Base-by-base conservation (phyloP, 306 rosid species). In the Trifolium fragiferum region DNA sequence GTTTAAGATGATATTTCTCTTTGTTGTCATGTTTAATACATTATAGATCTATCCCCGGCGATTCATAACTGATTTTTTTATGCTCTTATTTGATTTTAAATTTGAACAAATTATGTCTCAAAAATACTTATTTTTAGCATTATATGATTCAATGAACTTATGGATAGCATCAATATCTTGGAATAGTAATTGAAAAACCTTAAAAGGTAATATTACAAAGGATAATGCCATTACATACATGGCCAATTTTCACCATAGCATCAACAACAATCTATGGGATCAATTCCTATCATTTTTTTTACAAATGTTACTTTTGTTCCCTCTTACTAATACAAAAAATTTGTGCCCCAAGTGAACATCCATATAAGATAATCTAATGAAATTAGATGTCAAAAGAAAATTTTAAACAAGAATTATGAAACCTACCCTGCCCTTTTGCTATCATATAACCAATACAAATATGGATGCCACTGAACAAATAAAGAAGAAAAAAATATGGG, bases 391-490 rank as follows among this genome's bases (percentile, higher is more conserved):
- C 27, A 72, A 69, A 83, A 74, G 37, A 82, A 37, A 62, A 53
- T 62, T 63, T 81, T 81, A 12, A 74, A 79, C 73, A 73, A 41
- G 47, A 72, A 64, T 62, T 67, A 60, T 72, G 75, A 67, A 76
- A 80, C 81, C 89, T 86, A 83, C 79, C 84, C 76, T 68, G 83
- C 80, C 75, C 70, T 80, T 66, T 50, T 76, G 61, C 84, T 81
- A 82, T 76, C 60, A 86, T 79, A 86, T 79, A 82, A 78, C 81
- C 78, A 72, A 66, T 76, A 63, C 70, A 80, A 80, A 43, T 21
- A 65, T 46, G 81, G 76, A 76, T 79, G 85, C 62, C 72, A 79
- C 82, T 70, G 66, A 78, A 68, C n/a, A 71, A 64, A 70, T n/a
- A 38, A n/a, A 6, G 47, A 58, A 40, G 43, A 50, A 62, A 32